Conservation (phyloP, 106 monocot genomes). For the Dactylorhiza incarnata region DNA sequence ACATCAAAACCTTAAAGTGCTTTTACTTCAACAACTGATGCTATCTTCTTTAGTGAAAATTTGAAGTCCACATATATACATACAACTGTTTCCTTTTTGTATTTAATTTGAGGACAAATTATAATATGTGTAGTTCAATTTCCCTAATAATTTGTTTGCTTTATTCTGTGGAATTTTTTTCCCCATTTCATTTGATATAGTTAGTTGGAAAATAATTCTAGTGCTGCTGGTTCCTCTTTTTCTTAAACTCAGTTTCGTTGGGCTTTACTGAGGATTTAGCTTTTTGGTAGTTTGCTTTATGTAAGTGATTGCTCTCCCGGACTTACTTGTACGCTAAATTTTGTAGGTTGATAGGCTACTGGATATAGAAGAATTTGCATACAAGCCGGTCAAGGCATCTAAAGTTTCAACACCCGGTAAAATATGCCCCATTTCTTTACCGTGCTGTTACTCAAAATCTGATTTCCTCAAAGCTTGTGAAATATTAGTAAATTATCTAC, state of each 20-base stretch:
- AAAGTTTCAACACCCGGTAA: conserved; percentile 18
- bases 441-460: not conserved
- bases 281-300: not conserved
- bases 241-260: not conserved
- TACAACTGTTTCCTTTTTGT: not conserved
- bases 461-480: not conserved
- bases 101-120: not conserved
- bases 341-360: conserved; percentile 36
- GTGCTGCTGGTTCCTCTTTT: not conserved
- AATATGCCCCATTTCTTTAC: conserved; percentile 6
- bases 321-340: not conserved
- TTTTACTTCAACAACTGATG: not conserved
- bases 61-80: not conserved
- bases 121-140: not conserved
- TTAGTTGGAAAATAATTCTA: not conserved
- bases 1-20: too few species aligned
- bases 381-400: conserved; percentile 23
- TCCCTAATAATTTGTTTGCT: not conserved
- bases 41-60: not conserved
- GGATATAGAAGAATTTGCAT: conserved; percentile 88
- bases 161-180: not conserved
- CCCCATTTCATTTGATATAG: not conserved
- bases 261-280: not conserved
- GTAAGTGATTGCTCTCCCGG: not conserved
- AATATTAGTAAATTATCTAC: not conserved